Conservation (phyloP, 2,329 filamentous ascomycete species). For the Eutypa lata region DNA sequence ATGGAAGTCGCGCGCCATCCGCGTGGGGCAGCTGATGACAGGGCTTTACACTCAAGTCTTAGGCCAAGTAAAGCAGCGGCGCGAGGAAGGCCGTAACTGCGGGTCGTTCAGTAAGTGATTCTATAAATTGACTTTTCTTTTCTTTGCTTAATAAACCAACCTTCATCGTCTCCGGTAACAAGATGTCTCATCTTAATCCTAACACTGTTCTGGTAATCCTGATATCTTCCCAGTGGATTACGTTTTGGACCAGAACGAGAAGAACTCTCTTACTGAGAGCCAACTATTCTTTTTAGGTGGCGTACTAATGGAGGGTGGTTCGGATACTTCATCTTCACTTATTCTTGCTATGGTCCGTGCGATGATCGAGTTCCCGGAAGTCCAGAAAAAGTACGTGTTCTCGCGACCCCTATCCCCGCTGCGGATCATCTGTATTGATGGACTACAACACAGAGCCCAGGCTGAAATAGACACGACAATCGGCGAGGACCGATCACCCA, state of each 20-base stretch:
- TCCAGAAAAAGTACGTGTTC: slow-evolving; percentile 25
- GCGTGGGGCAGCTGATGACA: slow-evolving; percentile 37
- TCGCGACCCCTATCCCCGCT: no score
- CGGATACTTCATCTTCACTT: slow-evolving; percentile 32
- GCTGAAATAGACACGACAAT: slow-evolving; percentile 37
- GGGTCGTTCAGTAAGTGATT: no score
- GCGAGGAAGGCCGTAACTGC: not conserved
- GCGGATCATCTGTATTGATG: no score
- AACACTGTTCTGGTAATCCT: no score
- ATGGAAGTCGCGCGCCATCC: slow-evolving; percentile 33
- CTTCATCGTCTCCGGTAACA: no score
- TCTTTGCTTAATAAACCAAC: no score
- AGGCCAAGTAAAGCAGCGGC: slow-evolving; percentile 24
- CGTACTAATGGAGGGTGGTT: slow-evolving; percentile 30
- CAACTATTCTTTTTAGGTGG: slow-evolving; percentile 35
- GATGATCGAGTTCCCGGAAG: slow-evolving; percentile 38
- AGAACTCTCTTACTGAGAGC: slow-evolving; percentile 24
- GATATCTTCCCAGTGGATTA: no score
- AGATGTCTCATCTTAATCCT: no score
- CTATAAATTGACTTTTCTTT: no score
- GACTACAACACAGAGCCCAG: slow-evolving; percentile 25
- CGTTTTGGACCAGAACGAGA: slow-evolving; percentile 15
- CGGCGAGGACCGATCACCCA: slow-evolving; percentile 32
- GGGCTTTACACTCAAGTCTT: slow-evolving; percentile 37
- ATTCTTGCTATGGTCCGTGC: slow-evolving; percentile 36